Conservation (phyloP, 805 yeast species). For the Cyberlindnera suaveolens region DNA sequence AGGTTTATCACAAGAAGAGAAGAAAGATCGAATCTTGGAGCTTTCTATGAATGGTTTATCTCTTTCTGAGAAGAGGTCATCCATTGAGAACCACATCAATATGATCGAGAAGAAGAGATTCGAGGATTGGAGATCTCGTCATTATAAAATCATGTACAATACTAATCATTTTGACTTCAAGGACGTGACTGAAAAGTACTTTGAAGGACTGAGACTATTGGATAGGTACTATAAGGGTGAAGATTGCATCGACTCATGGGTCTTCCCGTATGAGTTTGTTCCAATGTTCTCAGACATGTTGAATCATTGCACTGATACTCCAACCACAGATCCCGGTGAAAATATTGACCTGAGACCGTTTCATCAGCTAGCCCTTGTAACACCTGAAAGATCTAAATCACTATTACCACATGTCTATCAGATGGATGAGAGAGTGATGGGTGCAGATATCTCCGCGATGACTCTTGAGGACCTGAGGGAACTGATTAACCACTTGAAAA, state of each 20-base stretch:
- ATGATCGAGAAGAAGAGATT: slow-evolving; percentile 61
- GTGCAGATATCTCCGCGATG: neutral
- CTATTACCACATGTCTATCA: slow-evolving; percentile 11
- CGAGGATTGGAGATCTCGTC: slow-evolving; percentile 66
- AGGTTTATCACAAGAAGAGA: neutral
- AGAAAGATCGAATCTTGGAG: neutral
- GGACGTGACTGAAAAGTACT: slow-evolving; percentile 60
- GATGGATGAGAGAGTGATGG: neutral
- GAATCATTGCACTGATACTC: neutral
- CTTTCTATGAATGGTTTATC: slow-evolving; percentile 25
- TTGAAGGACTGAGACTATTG: slow-evolving; percentile 94
- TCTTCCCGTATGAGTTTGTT: slow-evolving; percentile 72
- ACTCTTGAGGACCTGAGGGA: neutral
- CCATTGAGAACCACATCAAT: slow-evolving; percentile 35
- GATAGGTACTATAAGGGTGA: slow-evolving; percentile 80
- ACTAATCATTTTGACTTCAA: slow-evolving; percentile 28
- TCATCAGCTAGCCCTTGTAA: slow-evolving; percentile 12
- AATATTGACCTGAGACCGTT: slow-evolving; percentile 7
- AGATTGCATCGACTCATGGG: slow-evolving; percentile 87
- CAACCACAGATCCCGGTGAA: neutral
- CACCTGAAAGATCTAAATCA: slow-evolving; percentile 3
- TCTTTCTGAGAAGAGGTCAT: slow-evolving; percentile 46
- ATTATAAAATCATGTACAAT: slow-evolving; percentile 43
- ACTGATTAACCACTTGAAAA: neutral
- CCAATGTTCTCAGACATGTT: slow-evolving; percentile 82